Base-by-base conservation (phyloP, 306 rosid species). In the Canavalia gladiata region DNA sequence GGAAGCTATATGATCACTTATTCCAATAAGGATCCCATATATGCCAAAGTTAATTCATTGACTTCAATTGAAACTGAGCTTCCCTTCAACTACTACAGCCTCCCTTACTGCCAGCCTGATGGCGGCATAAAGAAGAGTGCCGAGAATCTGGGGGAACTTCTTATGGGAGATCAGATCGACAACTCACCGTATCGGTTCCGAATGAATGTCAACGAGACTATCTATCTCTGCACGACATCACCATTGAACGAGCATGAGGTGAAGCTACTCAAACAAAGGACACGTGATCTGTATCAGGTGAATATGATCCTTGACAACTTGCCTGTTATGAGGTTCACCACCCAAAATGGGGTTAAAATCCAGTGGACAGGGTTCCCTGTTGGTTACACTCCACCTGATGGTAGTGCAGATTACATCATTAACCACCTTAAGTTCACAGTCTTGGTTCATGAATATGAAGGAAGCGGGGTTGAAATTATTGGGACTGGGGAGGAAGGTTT, bases 351-450 rank as follows among this genome's bases (percentile, higher is more conserved):
- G 52, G 58, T 84, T 55, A 90, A 85, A 73, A 89, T 90, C 68
- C 97, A 90, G 90, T 92, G 97, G 97, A 92, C 95, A 50, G 97
- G 97, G 76, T 92, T 85, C 75, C 97, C 97, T 35, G 92, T 92
- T 81, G 97, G 97, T 43, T 92, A 85, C 81, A 87, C 92, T 6
- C 90, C 93, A 18, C 81, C 88, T 3, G 87, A 82, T 73, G 71
- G 91, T 62, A 74, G 86, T 8, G 95, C 87, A 5, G 95, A 92
- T 85, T 92, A 90, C 87, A 90, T 92, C 67, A 89, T 92, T 82
- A 92, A 92, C 77, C 97, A 92, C 81, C 87, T 92, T 43, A 92
- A 87, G 86, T 92, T 90, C 87, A 89, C 75, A 2, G 47, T 63
- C 47, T 35, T 63, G 11, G 47, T 63, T 63, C 69, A 63, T 63